A percentile compares a stretch with the other conserved stretches of the same genome.
Conservation (phyloP, 441 rosid genomes). For the Daphne laureola region DNA sequence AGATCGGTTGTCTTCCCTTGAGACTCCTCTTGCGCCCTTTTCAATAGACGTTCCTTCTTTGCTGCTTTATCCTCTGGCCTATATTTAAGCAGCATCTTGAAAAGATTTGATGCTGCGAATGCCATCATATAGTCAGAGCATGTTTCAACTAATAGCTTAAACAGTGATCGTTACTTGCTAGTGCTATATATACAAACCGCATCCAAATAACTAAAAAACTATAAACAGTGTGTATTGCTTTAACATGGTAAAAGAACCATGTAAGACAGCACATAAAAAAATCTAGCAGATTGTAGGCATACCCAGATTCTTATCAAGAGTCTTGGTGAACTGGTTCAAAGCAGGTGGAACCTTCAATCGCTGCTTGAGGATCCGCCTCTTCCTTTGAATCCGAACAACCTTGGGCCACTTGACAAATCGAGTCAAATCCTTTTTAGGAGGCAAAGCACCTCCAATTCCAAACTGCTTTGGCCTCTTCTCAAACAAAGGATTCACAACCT, state of each 20-base stretch:
- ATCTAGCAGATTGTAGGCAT: background rate
- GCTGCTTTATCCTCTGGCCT: slow-evolving; percentile 88
- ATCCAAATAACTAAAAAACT: too few species aligned
- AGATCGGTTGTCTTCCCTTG: slow-evolving; percentile 68
- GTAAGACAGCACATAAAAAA: background rate
- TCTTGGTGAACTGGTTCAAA: slow-evolving; percentile 83
- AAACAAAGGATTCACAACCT: slow-evolving; percentile 72
- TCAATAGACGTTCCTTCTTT: slow-evolving; percentile 74
- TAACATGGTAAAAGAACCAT: background rate
- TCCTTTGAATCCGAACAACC: slow-evolving; percentile 76
- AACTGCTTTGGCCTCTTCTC: slow-evolving; percentile 88
- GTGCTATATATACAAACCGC: too few species aligned
- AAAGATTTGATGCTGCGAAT: slow-evolving; percentile 48
- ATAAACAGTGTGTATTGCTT: too few species aligned
- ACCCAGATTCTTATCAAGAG: slow-evolving; percentile 93
- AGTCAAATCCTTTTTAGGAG: slow-evolving; percentile 76
- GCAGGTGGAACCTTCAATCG: slow-evolving; percentile 95
- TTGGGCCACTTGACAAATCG: slow-evolving; percentile 83
- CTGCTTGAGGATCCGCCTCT: slow-evolving; percentile 75
- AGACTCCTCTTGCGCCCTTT: slow-evolving; percentile 74
- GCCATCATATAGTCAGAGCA: background rate
- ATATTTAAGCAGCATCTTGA: slow-evolving; percentile 76
- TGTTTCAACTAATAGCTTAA: background rate
- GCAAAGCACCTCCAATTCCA: slow-evolving; percentile 84
- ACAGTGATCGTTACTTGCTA: too few species aligned